Base-by-base conservation (phyloP, 306 rosid genomes). In the Glycine tomentella region DNA sequence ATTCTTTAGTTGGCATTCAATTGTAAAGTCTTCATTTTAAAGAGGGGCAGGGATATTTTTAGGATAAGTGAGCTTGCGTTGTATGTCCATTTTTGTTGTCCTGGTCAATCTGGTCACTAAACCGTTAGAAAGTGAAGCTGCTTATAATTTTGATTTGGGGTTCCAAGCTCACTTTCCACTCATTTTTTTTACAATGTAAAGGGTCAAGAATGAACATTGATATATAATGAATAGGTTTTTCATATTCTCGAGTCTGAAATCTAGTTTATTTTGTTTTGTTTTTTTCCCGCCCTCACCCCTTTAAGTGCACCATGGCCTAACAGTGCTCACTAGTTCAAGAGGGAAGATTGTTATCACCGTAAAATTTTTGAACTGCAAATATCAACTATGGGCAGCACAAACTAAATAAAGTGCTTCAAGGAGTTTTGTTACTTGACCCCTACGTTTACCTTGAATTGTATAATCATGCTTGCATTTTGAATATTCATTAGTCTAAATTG, bases 1-100 rank as follows among this genome's bases (percentile, higher is more conserved):
- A 93, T 93, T 93, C 92, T 90, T 93, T 88, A 69, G 85, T 87
- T 91, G 83, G 87, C 85, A 87, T 87, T 93, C 87, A 80, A 76
- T 87, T 89, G 88, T 87, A 89, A 84, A 86, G 85, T 83, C 44
- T 61, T 86, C 59, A 76, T 72, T 84, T 81, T 63, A 51, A 80
- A 80, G 80, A 69, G 89, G 90, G 91, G 86, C 85, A 65, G 79
- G 76, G 82, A 68, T 79, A 63, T 72, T 65, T 66, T 56, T 84
- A 83, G 75, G 86, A 73, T 70, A 75, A 85, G 88, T 69, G 82
- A 84, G 88, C 61, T 74, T 78, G 84, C 67, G 72, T 59, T 40
- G 4, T 62, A 66, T 74, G 59, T 76, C 72, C 53, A 50, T 67
- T 79, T 65, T 73, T 63, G 55, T 72, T 86, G 31, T 75, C 75